Evolutionary conservation across 306 rosid species (phyloP).

Genomic region (Ziziphus jujuba): DNA sequence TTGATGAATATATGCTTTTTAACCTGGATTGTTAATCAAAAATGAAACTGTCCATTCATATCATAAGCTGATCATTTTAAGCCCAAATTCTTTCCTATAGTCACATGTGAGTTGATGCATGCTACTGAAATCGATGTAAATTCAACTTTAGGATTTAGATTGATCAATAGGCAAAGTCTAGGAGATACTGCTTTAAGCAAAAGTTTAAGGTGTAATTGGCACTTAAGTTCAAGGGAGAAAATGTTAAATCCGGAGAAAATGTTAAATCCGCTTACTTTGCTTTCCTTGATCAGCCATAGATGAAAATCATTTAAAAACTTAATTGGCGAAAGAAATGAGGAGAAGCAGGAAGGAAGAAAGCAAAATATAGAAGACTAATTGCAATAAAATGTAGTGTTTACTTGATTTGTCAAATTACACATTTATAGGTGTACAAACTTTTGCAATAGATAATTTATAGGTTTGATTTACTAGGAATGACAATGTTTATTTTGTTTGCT

Average conservation of each 20-base stretch:
- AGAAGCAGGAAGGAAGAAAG: neutral
- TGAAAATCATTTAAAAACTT: neutral
- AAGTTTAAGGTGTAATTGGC: neutral
- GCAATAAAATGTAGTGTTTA: neutral
- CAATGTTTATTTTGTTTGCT: neutral
- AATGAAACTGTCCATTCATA: neutral
- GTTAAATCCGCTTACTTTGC: neutral
- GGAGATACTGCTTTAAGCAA: neutral
- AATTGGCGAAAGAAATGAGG: neutral
- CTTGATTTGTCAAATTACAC: neutral
- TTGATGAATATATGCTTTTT: neutral
- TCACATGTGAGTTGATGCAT: neutral
- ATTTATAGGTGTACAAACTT: neutral
- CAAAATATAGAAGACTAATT: neutral
- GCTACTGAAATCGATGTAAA: too few species aligned
- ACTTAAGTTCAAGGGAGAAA: neutral
- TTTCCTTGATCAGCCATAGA: neutral
- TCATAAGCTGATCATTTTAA: neutral
- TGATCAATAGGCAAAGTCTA: too few species aligned
- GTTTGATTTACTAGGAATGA: neutral
- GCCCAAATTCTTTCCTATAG: neutral
- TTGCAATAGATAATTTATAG: neutral
- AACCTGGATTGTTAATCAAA: neutral
- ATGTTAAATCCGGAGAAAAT: too few species aligned
- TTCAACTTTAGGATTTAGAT: too few species aligned